Evolutionary conservation across 805 yeast species (phyloP).

Genomic region (Candida namnaoensis): DNA sequence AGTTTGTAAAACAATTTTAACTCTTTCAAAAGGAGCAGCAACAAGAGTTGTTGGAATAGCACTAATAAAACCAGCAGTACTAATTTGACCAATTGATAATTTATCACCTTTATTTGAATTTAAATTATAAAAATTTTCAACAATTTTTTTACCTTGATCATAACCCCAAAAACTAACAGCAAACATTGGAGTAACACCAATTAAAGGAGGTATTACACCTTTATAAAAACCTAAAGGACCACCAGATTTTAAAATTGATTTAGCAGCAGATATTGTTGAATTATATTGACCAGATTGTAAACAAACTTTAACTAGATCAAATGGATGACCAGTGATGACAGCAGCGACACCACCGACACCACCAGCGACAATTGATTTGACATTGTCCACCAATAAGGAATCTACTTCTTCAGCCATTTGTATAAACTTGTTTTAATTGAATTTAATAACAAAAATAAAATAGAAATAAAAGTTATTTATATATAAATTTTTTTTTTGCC

Average conservation of each 20-base stretch:
- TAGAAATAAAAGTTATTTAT: too few relatives aligned
- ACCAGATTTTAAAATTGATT: conserved; percentile 58
- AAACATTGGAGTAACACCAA: conserved; percentile 98
- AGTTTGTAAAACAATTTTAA: conserved; percentile 87
- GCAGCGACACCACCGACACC: conserved; percentile 98
- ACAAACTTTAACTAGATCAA: conserved; percentile 86
- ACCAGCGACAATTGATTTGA: conserved; percentile 84
- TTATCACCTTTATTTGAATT: conserved; percentile 25
- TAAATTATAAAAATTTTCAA: too few relatives aligned
- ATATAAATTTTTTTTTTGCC: too few relatives aligned
- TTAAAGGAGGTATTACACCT: conserved; percentile 88
- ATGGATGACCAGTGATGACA: conserved; percentile 93
- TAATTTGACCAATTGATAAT: conserved; percentile 61
- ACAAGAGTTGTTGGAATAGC: conserved; percentile 93
- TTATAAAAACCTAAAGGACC: conserved; percentile 80
- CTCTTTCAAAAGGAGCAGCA: conserved; percentile 97
- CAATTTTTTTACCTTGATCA: conserved; percentile 81
- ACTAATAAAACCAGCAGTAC: conserved; percentile 89
- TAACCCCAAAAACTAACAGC: conserved; percentile 99
- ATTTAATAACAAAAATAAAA: too few relatives aligned
- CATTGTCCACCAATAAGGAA: conserved; percentile 49
- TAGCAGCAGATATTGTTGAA: conserved; percentile 60
- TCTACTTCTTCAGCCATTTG: conserved; percentile 14
- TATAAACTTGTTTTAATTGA: not conserved
- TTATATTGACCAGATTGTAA: conserved; percentile 68